A percentile compares a stretch with the other conserved stretches of the same genome.
phyloP scores from a whole-genome alignment of 2,329 filamentous ascomycete species.

The Dactylellina drechsleri region DNA sequence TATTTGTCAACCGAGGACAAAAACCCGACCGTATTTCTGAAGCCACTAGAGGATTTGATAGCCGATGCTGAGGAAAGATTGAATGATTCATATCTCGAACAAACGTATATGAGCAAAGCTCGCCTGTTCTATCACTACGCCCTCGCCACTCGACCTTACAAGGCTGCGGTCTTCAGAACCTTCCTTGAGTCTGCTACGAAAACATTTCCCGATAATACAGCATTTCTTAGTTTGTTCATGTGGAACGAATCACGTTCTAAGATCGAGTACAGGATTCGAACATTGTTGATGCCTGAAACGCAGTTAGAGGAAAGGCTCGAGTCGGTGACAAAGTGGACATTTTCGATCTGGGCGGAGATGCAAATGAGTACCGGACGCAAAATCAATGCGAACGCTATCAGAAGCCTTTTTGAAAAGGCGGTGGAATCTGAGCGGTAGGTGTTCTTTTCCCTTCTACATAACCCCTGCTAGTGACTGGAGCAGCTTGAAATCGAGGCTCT shows the following conservation, averaged over 20 bases:
- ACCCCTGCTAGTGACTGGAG: too few species aligned
- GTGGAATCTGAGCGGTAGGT: slow-evolving; percentile 60
- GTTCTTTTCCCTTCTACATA: neutral
- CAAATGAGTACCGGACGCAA: slow-evolving; percentile 59
- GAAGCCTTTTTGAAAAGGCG: slow-evolving; percentile 68
- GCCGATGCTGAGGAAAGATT: slow-evolving; percentile 63
- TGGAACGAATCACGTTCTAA: slow-evolving; percentile 78
- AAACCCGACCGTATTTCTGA: slow-evolving; percentile 20
- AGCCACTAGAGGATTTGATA: slow-evolving; percentile 65
- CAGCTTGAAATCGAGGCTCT: too few species aligned
- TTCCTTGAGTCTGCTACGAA: slow-evolving; percentile 71
- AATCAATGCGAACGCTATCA: slow-evolving; percentile 65
- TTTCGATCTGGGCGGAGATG: slow-evolving; percentile 69
- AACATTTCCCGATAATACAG: slow-evolving; percentile 77
- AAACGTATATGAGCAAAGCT: slow-evolving; percentile 75
- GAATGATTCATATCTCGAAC: slow-evolving; percentile 66
- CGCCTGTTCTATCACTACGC: slow-evolving; percentile 75
- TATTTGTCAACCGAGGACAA: slow-evolving; percentile 48
- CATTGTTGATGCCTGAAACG: slow-evolving; percentile 66
- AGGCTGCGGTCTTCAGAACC: slow-evolving; percentile 72
- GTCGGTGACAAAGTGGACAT: slow-evolving; percentile 66
- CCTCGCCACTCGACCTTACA: slow-evolving; percentile 70
- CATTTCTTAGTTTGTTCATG: slow-evolving; percentile 77
- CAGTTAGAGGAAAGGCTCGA: slow-evolving; percentile 60
- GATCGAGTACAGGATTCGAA: slow-evolving; percentile 80